Evolutionary conservation across 306 rosid species (phyloP).

Genomic region (Prunus dulcis): DNA sequence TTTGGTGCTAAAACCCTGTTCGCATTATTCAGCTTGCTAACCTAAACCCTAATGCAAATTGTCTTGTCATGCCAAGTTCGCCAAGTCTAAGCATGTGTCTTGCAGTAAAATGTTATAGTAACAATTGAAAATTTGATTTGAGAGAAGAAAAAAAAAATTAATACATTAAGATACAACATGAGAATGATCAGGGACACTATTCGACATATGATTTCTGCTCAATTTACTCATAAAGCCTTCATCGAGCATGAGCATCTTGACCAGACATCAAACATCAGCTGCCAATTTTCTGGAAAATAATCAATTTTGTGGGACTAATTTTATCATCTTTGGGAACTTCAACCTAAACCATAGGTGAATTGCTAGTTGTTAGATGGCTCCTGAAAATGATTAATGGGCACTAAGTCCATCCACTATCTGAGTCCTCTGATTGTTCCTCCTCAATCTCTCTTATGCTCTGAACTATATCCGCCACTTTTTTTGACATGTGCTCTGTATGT

Average conservation of each 20-base stretch:
- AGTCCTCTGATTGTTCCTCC: slow-evolving; percentile 46
- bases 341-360: neutral
- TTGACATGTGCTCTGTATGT: slow-evolving; percentile 63
- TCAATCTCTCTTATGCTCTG: slow-evolving; percentile 56
- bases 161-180: neutral
- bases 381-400: neutral
- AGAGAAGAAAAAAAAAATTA: neutral
- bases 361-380: neutral
- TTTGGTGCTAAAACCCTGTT: too few relatives aligned
- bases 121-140: too few relatives aligned
- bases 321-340: neutral
- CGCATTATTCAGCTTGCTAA: too few relatives aligned
- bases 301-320: neutral
- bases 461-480: slow-evolving; percentile 54
- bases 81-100: too few relatives aligned
- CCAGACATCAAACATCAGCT: neutral
- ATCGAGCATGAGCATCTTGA: neutral
- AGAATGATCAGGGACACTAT: neutral
- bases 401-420: slow-evolving; percentile 33
- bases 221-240: neutral
- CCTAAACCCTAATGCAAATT: too few relatives aligned
- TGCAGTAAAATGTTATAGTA: too few relatives aligned
- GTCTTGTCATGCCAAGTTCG: too few relatives aligned
- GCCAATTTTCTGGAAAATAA: neutral
- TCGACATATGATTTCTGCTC: neutral